Conservation (phyloP, 2,329 filamentous ascomycete genomes). For the Aspergillus puulaauensis region DNA sequence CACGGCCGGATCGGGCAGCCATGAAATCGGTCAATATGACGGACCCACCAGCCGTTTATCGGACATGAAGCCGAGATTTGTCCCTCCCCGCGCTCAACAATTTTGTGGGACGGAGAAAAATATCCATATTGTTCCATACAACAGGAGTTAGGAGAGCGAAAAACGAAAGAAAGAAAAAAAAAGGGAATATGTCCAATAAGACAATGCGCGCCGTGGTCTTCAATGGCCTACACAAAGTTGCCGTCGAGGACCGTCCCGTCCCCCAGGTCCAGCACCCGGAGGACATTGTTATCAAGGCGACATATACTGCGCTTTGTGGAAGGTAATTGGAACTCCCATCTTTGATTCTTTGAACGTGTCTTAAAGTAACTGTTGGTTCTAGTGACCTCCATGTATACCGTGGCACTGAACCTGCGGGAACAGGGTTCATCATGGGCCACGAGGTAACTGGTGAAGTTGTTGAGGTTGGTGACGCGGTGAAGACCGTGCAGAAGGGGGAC, state of each 20-base stretch:
- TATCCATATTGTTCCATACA: background rate
- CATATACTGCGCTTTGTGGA: slow-evolving; percentile 81
- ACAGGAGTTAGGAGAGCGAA: background rate
- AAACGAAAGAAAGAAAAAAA: too few relatives aligned
- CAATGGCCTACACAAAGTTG: slow-evolving; percentile 72
- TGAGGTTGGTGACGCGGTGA: slow-evolving; percentile 66
- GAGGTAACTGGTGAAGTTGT: slow-evolving; percentile 80
- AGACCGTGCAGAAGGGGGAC: slow-evolving; percentile 70
- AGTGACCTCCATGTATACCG: slow-evolving; percentile 86
- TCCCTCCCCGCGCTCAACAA: background rate
- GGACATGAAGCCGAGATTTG: slow-evolving; percentile 12
- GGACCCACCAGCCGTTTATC: slow-evolving; percentile 13
- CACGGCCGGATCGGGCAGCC: background rate
- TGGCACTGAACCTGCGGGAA: slow-evolving; percentile 69
- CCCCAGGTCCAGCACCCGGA: slow-evolving; percentile 69
- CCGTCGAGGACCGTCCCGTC: slow-evolving; percentile 74
- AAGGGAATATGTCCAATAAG: slow-evolving; percentile 28
- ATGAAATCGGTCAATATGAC: background rate
- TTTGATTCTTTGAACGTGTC: background rate
- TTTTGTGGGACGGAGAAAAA: background rate
- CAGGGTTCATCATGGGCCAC: slow-evolving; percentile 69
- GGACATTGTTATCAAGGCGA: slow-evolving; percentile 81
- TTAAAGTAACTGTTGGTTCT: background rate
- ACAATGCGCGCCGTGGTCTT: slow-evolving; percentile 88
- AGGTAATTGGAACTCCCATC: slow-evolving; percentile 53